Evolutionary conservation across 352 stramenopile genomes (phyloP).

Genomic region (Phytopythium sindhum): DNA sequence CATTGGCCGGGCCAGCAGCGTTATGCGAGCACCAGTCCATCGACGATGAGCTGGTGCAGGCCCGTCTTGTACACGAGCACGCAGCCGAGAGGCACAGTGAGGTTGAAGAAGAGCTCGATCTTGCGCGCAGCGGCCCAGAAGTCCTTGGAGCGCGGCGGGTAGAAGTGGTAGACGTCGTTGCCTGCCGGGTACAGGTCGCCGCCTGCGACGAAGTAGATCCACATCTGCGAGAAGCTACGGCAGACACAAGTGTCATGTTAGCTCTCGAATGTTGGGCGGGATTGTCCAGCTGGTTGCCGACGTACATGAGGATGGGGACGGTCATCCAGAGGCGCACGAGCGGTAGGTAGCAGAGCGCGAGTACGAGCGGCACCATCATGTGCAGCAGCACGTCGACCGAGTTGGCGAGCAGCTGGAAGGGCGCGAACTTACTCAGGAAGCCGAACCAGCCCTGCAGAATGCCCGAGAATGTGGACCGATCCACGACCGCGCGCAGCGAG

Average conservation of each 20-base stretch:
- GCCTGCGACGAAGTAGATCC: conserved; percentile 37
- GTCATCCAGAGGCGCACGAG: conserved; percentile 50
- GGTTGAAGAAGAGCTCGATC: conserved; percentile 45
- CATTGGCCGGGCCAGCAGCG: not conserved
- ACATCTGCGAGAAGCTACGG: conserved; percentile 40
- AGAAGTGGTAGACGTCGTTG: conserved; percentile 44
- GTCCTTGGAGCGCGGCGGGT: conserved; percentile 34
- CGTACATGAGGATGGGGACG: conserved; percentile 34
- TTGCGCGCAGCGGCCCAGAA: conserved; percentile 39
- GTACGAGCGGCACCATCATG: conserved; percentile 34
- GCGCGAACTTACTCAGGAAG: conserved; percentile 31
- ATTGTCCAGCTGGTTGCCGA: not conserved
- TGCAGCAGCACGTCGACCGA: conserved; percentile 39
- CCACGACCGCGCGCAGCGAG: conserved; percentile 35
- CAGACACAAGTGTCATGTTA: not conserved
- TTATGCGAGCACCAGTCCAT: conserved; percentile 14
- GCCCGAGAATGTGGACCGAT: conserved; percentile 39
- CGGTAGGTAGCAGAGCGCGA: conserved; percentile 41
- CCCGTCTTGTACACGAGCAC: conserved; percentile 22
- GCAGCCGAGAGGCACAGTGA: conserved; percentile 32
- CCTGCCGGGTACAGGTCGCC: conserved; percentile 30
- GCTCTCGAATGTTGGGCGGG: not conserved
- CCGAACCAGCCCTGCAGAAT: conserved; percentile 51
- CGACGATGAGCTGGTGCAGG: conserved; percentile 30
- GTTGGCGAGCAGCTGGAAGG: conserved; percentile 31